Percentiles rank a stretch among this genome's conserved stretches.
phyloP scores from a whole-genome alignment of 495 filamentous ascomycete species.

The Trichoderma reesei region DNA sequence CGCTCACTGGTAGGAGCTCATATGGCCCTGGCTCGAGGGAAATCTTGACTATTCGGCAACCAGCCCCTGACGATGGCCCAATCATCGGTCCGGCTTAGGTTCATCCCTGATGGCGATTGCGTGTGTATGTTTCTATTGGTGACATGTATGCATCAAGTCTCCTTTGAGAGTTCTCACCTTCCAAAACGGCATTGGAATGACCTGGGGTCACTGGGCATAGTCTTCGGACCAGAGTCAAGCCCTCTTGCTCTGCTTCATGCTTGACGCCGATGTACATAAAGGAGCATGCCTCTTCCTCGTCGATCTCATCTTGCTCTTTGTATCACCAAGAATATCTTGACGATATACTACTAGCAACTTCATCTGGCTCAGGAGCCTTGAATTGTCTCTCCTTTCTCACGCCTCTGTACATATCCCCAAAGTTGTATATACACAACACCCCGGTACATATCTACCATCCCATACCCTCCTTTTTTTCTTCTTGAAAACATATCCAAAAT shows the following conservation, averaged over 20 bases:
- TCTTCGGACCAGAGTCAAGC: neutral
- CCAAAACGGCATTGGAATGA: slow-evolving; percentile 6
- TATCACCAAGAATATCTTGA: neutral
- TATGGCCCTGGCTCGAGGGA: neutral
- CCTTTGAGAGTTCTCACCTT: neutral
- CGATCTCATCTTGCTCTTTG: neutral
- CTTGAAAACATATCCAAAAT: neutral
- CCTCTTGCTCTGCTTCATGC: neutral
- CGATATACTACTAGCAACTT: neutral
- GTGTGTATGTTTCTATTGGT: neutral
- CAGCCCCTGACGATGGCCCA: neutral
- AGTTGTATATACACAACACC: slow-evolving; percentile 3
- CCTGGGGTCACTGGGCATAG: neutral
- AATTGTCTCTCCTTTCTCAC: neutral
- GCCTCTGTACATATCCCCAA: neutral
- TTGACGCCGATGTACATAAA: neutral
- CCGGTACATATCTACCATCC: neutral
- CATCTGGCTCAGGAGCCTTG: neutral
- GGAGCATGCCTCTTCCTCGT: neutral
- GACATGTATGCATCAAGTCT: neutral
- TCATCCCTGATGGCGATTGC: neutral
- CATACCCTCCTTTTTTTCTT: neutral
- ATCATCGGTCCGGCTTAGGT: neutral
- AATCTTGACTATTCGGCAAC: neutral
- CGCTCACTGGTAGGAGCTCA: neutral